These are phyloP conservation scores for Diplotaxis tenuifolia DNA, from an alignment of 345 rosid species.

Conservation along the genomic window DNA sequence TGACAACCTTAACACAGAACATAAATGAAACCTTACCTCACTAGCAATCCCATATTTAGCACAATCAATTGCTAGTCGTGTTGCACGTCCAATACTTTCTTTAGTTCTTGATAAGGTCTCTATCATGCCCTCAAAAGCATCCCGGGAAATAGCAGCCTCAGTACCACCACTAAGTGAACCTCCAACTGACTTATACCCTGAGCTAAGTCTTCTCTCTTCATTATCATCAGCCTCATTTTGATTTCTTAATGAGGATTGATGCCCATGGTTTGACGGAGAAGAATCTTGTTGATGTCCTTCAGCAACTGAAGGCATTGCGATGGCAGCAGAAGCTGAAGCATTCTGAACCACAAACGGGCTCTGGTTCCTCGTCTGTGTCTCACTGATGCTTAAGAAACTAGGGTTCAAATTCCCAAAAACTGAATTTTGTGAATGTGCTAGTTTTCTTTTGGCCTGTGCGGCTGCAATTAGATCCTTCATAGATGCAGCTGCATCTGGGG, in stretches of 20 bases:
- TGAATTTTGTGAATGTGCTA: slow-evolving; percentile 67
- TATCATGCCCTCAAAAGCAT: slow-evolving; percentile 99
- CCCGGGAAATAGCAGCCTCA: slow-evolving; percentile 96
- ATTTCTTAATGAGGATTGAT: slow-evolving; percentile 43
- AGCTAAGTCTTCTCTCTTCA: slow-evolving; percentile 76
- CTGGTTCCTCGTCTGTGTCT: slow-evolving; percentile 51
- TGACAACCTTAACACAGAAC: slow-evolving; percentile 16
- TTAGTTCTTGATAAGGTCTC: slow-evolving; percentile 98
- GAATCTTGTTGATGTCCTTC: slow-evolving; percentile 46
- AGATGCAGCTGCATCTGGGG: slow-evolving; percentile 64
- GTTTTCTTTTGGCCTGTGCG: slow-evolving; percentile 90
- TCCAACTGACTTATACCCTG: slow-evolving; percentile 61
- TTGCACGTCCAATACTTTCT: slow-evolving; percentile 98
- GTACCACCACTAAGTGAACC: slow-evolving; percentile 87
- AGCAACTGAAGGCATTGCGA: slow-evolving; percentile 42
- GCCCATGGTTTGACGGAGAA: slow-evolving; percentile 64
- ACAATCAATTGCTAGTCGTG: slow-evolving; percentile 98
- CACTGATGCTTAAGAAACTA: slow-evolving; percentile 43
- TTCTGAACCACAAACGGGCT: slow-evolving; percentile 56
- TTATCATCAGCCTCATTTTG: slow-evolving; percentile 58
- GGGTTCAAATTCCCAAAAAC: slow-evolving; percentile 40
- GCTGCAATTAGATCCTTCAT: slow-evolving; percentile 97
- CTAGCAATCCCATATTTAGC: slow-evolving; percentile 93
- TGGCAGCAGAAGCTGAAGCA: slow-evolving; percentile 45
- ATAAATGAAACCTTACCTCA: slow-evolving; percentile 60